These are phyloP conservation scores for Boletellus deceptivus DNA, from an alignment of 1,284 basidiomycete genomes.

Conservation along the genomic window DNA sequence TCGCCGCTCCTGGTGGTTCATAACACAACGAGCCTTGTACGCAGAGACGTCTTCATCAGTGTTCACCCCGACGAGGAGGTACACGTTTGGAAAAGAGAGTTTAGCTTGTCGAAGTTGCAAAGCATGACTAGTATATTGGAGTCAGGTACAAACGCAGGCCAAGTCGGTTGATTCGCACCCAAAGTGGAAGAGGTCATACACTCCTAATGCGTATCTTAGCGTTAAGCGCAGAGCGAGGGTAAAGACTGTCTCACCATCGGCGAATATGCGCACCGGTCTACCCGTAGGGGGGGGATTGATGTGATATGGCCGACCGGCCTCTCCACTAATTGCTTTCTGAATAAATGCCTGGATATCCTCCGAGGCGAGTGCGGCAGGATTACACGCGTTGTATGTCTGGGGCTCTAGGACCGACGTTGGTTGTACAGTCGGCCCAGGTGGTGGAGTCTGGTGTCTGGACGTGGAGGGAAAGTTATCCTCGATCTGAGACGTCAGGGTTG, in stretches of 20 bases:
- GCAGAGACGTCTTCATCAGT: constrained; percentile 76
- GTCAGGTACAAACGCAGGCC: constrained; percentile 13
- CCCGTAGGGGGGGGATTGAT: constrained; percentile 81
- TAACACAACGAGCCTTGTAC: constrained; percentile 80
- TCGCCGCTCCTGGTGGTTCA: constrained; percentile 84
- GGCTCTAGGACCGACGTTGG: constrained; percentile 37
- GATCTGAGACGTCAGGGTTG: constrained; percentile 51
- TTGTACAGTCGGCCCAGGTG: constrained; percentile 5
- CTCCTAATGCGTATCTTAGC: constrained; percentile 48
- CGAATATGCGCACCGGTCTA: constrained; percentile 88
- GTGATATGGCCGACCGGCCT: constrained; percentile 64
- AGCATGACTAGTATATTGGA: constrained; percentile 62
- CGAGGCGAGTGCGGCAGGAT: constrained; percentile 62
- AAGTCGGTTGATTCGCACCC: constrained; percentile 52
- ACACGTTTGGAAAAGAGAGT: constrained; percentile 84
- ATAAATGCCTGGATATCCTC: constrained; percentile 76
- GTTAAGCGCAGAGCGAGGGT: constrained; percentile 2
- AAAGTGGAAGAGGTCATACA: constrained; percentile 95
- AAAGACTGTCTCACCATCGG: constrained; percentile 65
- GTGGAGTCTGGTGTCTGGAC: constrained; percentile 26
- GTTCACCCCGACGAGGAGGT: constrained; percentile 88
- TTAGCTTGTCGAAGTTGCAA: constrained; percentile 95
- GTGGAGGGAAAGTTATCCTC: constrained; percentile 33
- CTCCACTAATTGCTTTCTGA: constrained; percentile 64
- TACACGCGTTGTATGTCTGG: constrained; percentile 49